These are phyloP conservation scores for Melocanna baccifera DNA, from an alignment of 176 grass and related monocot species.

Conservation along the genomic window DNA sequence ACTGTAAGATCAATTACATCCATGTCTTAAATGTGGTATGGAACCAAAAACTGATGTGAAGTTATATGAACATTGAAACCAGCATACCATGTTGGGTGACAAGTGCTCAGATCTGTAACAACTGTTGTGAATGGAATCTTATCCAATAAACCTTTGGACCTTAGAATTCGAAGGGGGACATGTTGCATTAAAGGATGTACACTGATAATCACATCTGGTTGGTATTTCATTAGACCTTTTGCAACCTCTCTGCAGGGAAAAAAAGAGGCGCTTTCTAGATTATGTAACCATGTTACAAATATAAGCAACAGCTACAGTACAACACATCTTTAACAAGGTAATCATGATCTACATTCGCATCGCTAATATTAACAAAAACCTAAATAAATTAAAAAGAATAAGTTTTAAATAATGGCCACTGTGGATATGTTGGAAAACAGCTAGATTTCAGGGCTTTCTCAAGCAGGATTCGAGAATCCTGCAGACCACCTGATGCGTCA, in stretches of 20 bases:
- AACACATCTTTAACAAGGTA: slow-evolving; percentile 10
- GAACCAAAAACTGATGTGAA: slow-evolving; percentile 2
- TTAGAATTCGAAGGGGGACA: slow-evolving; percentile 84
- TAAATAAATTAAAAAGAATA: slow-evolving; percentile 5
- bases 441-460: not conserved
- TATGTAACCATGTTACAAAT: not conserved
- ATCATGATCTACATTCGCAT: not conserved
- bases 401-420: not conserved
- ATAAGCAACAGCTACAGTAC: not conserved
- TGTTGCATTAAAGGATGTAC: slow-evolving; percentile 99
- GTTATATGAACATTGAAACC: slow-evolving; percentile 29
- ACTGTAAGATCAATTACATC: slow-evolving; percentile 44
- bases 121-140: slow-evolving; percentile 99
- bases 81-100: slow-evolving; percentile 96
- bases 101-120: slow-evolving; percentile 95
- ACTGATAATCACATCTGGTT: slow-evolving; percentile 99
- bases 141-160: slow-evolving; percentile 79
- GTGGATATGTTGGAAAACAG: not conserved
- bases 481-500: not conserved
- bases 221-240: slow-evolving; percentile 97
- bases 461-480: slow-evolving; percentile 12
- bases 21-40: slow-evolving; percentile 3
- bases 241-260: slow-evolving; percentile 73
- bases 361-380: not conserved
- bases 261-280: not conserved